Percentiles rank a stretch among this genome's conserved stretches.
These are phyloP conservation scores for Lyophyllum atratum DNA, from an alignment of 768 basidiomycete genomes.

Conservation along the genomic window DNA sequence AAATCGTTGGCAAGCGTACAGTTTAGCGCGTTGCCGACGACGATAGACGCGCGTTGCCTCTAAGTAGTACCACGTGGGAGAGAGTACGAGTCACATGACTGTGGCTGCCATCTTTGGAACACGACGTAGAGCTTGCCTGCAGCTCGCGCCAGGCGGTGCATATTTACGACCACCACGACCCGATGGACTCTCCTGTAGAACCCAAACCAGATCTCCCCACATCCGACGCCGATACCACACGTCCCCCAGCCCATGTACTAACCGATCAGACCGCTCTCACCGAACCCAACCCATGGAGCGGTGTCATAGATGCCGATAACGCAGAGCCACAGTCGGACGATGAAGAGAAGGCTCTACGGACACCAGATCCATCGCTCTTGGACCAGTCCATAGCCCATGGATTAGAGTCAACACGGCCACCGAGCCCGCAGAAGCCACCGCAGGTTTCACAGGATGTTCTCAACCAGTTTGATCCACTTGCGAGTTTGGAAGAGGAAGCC, in stretches of 20 bases:
- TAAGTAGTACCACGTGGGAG: not conserved
- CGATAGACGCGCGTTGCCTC: too few relatives aligned
- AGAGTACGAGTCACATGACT: not conserved
- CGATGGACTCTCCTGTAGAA: constrained; percentile 3
- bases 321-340: constrained; percentile 12
- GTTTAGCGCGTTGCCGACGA: too few relatives aligned
- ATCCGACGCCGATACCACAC: not conserved
- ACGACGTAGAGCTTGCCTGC: too few relatives aligned
- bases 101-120: not conserved
- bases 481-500: constrained; percentile 53
- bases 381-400: constrained; percentile 42
- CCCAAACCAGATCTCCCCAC: not conserved
- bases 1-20: too few relatives aligned
- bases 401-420: constrained; percentile 27
- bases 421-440: constrained; percentile 17
- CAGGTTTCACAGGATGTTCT: constrained; percentile 46
- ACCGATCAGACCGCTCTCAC: constrained; percentile 16
- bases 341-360: constrained; percentile 27
- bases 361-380: constrained; percentile 46
- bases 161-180: constrained; percentile 14
- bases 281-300: constrained; percentile 45
- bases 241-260: not conserved
- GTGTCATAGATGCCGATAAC: constrained; percentile 23
- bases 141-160: constrained; percentile 1
- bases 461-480: constrained; percentile 71